These are phyloP conservation scores for Chrysopogon serrulatus DNA, from an alignment of 176 grass and related monocot genomes.

Conservation along the genomic window DNA sequence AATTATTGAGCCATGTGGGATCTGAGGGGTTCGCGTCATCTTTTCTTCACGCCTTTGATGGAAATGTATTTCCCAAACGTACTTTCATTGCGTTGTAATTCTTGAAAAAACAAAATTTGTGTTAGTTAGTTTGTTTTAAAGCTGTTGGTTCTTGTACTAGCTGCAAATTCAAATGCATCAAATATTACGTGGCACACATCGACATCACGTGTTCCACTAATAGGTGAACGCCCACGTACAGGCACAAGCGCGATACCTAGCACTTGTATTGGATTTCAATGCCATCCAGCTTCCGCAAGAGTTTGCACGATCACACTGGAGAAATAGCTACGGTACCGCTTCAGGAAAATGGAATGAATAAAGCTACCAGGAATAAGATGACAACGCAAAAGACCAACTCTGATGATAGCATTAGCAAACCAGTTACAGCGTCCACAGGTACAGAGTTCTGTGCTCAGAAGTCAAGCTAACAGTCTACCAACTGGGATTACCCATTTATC, in stretches of 20 bases:
- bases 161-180: background rate
- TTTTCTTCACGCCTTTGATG: background rate
- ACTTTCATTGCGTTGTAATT: no score
- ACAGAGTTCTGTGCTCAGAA: slow-evolving; percentile 7
- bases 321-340: background rate
- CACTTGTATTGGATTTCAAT: background rate
- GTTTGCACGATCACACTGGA: background rate
- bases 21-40: background rate
- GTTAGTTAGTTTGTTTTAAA: background rate
- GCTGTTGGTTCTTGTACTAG: background rate
- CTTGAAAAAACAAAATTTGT: background rate
- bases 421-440: background rate
- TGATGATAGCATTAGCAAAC: background rate
- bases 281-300: background rate
- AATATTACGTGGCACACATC: background rate
- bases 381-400: background rate
- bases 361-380: background rate
- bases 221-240: background rate
- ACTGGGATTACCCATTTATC: background rate
- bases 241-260: background rate
- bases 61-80: no score
- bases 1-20: no score
- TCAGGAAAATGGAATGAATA: background rate
- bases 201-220: background rate
- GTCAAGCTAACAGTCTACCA: slow-evolving; percentile 5